Evolutionary conservation across 257 asterid genomes (phyloP).

Genomic region (Solanum chilense): DNA sequence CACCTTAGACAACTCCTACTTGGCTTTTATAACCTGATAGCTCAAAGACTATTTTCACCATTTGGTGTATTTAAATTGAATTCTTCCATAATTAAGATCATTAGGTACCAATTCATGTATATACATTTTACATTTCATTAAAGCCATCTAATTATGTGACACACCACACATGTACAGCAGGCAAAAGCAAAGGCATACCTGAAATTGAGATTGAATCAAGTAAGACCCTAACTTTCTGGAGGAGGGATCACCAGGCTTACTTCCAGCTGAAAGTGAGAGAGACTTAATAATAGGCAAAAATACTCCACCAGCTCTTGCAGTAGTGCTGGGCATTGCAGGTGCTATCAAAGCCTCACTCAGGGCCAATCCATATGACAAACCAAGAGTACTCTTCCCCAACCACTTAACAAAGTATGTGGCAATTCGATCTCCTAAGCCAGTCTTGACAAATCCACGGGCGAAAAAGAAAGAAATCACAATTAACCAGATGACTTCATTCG

Average conservation of each 20-base stretch:
- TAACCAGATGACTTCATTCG: slow-evolving; percentile 89
- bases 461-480: slow-evolving; percentile 87
- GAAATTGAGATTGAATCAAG: slow-evolving; percentile 78
- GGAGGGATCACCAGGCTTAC: slow-evolving; percentile 70
- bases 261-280: slow-evolving; percentile 71
- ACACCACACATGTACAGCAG: not conserved
- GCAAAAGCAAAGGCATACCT: slow-evolving; percentile 30
- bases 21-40: not conserved
- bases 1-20: not conserved
- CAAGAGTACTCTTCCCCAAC: slow-evolving; percentile 89
- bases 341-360: slow-evolving; percentile 89
- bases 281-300: slow-evolving; percentile 89
- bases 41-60: not conserved
- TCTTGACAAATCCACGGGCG: slow-evolving; percentile 90
- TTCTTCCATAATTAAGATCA: not conserved
- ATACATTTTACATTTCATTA: not conserved
- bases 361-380: slow-evolving; percentile 82
- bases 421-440: slow-evolving; percentile 83
- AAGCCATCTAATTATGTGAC: not conserved
- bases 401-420: slow-evolving; percentile 83
- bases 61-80: not conserved
- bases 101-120: not conserved
- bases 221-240: slow-evolving; percentile 75
- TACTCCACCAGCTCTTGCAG: slow-evolving; percentile 97
- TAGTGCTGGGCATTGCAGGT: slow-evolving; percentile 98